phyloP scores from a whole-genome alignment of 2,329 filamentous ascomycete species.

The Scedosporium apiospermum region DNA sequence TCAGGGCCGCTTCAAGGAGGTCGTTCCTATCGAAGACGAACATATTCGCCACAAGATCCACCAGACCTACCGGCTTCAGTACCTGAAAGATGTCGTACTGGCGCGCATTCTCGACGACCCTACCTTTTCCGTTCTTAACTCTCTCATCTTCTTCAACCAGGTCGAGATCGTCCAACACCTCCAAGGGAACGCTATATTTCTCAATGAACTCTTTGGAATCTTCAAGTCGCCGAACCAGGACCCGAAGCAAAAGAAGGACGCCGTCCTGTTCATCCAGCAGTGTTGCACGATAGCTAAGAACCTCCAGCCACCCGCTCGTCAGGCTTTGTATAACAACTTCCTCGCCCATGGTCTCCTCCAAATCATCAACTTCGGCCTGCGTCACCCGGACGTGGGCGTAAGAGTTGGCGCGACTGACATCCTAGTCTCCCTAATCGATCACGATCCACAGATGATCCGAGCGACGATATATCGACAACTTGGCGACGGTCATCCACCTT shows the following conservation, averaged over 20 bases:
- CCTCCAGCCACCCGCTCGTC: conserved; percentile 72
- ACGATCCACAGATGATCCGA: conserved; percentile 90
- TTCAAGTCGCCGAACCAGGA: conserved; percentile 60
- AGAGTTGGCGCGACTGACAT: conserved; percentile 91
- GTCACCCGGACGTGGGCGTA: conserved; percentile 73
- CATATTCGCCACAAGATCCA: conserved; percentile 84
- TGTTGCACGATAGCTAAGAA: conserved; percentile 93
- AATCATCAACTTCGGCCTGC: conserved; percentile 86
- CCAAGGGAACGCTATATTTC: conserved; percentile 68
- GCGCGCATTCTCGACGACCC: conserved; percentile 94
- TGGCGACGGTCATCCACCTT: conserved; percentile 70
- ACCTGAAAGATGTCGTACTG: conserved; percentile 96
- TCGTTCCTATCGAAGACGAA: conserved; percentile 81
- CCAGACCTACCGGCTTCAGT: conserved; percentile 90
- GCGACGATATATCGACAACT: conserved; percentile 88
- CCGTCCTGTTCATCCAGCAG: conserved; percentile 92
- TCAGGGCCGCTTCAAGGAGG: conserved; percentile 87
- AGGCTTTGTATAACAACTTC: conserved; percentile 82
- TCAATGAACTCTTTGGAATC: conserved; percentile 80
- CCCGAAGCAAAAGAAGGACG: conserved; percentile 75
- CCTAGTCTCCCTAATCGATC: conserved; percentile 86
- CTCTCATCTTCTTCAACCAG: conserved; percentile 97
- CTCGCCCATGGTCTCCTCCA: conserved; percentile 76
- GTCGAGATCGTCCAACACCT: conserved; percentile 95
- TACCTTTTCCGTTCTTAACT: conserved; percentile 95